Evolutionary conservation across 148 eudicot species (phyloP).

Genomic region (Nepenthes gracilis): DNA sequence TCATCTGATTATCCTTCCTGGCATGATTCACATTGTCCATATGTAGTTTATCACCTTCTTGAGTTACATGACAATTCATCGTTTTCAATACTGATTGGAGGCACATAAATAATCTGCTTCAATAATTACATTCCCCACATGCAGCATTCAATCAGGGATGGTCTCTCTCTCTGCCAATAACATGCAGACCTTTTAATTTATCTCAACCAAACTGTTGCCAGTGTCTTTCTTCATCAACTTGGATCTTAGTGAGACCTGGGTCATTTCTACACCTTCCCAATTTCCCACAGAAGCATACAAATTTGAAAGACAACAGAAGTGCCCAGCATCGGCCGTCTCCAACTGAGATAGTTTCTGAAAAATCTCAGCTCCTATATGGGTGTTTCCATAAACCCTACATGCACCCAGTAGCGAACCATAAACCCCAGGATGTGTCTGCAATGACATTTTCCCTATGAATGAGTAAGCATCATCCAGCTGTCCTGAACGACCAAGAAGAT

Average conservation of each 20-base stretch:
- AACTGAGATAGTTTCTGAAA: slow-evolving; percentile 21
- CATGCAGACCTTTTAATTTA: not conserved
- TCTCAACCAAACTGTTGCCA: slow-evolving; percentile 34
- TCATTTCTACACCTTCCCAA: slow-evolving; percentile 18
- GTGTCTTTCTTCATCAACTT: slow-evolving; percentile 37
- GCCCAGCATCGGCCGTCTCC: slow-evolving; percentile 31
- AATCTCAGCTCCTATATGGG: slow-evolving; percentile 27
- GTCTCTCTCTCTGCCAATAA: not conserved
- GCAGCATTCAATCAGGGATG: not conserved
- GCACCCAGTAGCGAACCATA: slow-evolving; percentile 43
- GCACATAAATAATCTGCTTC: not conserved
- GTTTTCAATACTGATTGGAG: too few species aligned
- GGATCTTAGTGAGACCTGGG: slow-evolving; percentile 14
- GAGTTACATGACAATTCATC: too few species aligned
- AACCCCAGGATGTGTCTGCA: slow-evolving; percentile 17
- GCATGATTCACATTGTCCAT: too few species aligned
- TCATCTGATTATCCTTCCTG: too few species aligned
- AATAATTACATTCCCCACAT: not conserved
- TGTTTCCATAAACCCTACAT: slow-evolving; percentile 31
- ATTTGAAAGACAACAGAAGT: slow-evolving; percentile 32
- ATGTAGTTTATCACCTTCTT: too few species aligned
- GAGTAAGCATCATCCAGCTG: slow-evolving; percentile 31
- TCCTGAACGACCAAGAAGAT: slow-evolving; percentile 51
- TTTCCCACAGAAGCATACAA: slow-evolving; percentile 41
- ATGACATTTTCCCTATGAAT: slow-evolving; percentile 25